Evolutionary conservation across 305 asterid genomes (phyloP), one percentile per base, ranked within the genome.

Genomic region (Fraxinus xanthoxyloides): DNA sequence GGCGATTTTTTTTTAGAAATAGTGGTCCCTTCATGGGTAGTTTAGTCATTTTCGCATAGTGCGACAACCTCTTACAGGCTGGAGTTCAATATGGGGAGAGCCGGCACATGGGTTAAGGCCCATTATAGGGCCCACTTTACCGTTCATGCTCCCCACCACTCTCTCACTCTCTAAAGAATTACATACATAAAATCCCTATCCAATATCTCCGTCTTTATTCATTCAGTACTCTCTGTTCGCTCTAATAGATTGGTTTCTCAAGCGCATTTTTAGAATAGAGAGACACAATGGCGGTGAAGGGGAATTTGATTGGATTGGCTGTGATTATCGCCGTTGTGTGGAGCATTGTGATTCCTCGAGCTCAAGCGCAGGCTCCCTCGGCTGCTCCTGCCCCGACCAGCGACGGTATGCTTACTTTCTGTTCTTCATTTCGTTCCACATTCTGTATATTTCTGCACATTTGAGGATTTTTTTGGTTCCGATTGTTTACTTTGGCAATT

Each of bases 341-440:
- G 23, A 51, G 80, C 82, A 36, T 82, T 40, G 61, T 77, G 15
- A 15, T 87, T 7, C 84, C 87, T 17, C 34, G 69, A 51, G 88
- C 67, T 78, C 88, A 59, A 40, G 90, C 88, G 48, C 89, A 87
- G 77, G 84, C 48, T 3, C 12, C 77, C 34, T 67, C 89, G 8
- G 91, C 93, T 79, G 90, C 91, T 32, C 91, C 91, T 1, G 85
- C 89, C 1, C 90, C 93, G 24, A 30, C 87, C 73, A 90, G 90
- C 79, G 91, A 90, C 85, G 90, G 90, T 90, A 85, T 46, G 82
- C 59, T 28, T 40, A 1, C 26, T 10, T 65, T 7, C 70, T 0
- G 46, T 17, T 28, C 70, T 19, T 24, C 56, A 40, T 46, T 26
- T 15, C 4, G n/a, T 77, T 76, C 19, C 61, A 5, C 34, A 12